Conservation (phyloP, 2,329 filamentous ascomycete species). For the Graphilbum ipis-grandicollis region DNA sequence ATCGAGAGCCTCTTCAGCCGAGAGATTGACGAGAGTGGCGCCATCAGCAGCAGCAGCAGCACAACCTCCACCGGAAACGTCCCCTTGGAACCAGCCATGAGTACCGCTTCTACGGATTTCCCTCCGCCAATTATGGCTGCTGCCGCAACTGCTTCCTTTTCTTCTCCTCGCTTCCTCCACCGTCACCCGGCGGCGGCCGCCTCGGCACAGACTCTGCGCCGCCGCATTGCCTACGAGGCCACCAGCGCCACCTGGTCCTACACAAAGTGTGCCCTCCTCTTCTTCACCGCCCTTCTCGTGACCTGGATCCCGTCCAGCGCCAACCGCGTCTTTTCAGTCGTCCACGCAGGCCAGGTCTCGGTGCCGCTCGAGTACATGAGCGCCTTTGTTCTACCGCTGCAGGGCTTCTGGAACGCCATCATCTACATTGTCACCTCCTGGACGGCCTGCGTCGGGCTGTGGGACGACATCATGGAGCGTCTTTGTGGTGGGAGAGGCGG, state of each 20-base stretch:
- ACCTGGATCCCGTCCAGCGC: conserved; percentile 65
- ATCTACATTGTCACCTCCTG: conserved; percentile 60
- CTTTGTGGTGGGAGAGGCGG: conserved; percentile 7
- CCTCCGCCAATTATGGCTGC: no score
- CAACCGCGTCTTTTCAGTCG: conserved; percentile 57
- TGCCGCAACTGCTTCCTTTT: no score
- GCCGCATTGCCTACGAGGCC: conserved; percentile 28
- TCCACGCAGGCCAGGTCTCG: conserved; percentile 32
- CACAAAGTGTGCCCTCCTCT: conserved; percentile 51
- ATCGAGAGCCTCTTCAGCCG: no score
- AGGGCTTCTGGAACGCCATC: conserved; percentile 71
- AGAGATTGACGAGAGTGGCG: no score
- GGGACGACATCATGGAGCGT: conserved; percentile 22
- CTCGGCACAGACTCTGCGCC: conserved; percentile 1
- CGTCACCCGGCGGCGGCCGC: neutral
- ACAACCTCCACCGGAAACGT: no score
- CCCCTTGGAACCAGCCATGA: no score
- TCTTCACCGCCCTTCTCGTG: conserved; percentile 53
- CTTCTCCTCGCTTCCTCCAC: neutral
- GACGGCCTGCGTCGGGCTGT: conserved; percentile 38
- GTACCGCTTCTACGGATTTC: no score
- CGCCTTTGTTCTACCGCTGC: conserved; percentile 59
- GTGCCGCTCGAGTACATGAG: conserved; percentile 51
- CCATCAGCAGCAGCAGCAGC: no score
- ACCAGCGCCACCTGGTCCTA: conserved; percentile 52